phyloP scores from a whole-genome alignment of 2,329 filamentous ascomycete genomes.

The Magnaporthiopsis rhizophila region DNA sequence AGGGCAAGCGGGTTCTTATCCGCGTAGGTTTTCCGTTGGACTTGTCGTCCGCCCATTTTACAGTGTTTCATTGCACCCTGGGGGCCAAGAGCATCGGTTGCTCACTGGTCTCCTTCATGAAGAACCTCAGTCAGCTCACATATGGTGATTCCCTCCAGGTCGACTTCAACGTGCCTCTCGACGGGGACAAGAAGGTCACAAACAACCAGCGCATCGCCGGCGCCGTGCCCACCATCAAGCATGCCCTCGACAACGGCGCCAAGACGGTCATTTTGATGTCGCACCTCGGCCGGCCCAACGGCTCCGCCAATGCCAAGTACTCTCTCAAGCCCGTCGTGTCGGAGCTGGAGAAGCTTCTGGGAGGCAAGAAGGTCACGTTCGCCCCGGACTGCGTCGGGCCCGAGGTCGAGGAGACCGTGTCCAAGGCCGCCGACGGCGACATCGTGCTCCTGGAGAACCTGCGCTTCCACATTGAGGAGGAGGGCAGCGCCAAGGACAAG shows the following conservation, averaged over 20 bases:
- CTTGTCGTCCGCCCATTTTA: neutral
- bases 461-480: conserved; percentile 96
- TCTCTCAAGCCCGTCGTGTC: conserved; percentile 85
- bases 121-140: neutral
- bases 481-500: conserved; percentile 89
- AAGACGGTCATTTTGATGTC: conserved; percentile 97
- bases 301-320: conserved; percentile 85
- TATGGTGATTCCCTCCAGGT: conserved; percentile 40
- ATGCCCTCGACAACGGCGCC: conserved; percentile 81
- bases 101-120: neutral
- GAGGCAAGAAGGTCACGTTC: conserved; percentile 75
- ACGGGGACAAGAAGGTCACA: conserved; percentile 86
- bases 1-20: conserved; percentile 97
- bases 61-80: conserved; percentile 30
- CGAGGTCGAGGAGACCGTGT: conserved; percentile 84
- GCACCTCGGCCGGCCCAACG: conserved; percentile 92
- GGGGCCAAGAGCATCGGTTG: conserved; percentile 18
- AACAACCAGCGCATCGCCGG: conserved; percentile 98
- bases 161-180: conserved; percentile 99
- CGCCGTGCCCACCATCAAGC: conserved; percentile 90
- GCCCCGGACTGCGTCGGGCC: conserved; percentile 84
- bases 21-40: conserved; percentile 40
- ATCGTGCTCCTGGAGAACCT: conserved; percentile 94
- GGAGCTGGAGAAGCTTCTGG: conserved; percentile 83
- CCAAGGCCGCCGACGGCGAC: conserved; percentile 70